These are phyloP conservation scores for Heliamphora pulchella DNA, from an alignment of 179 eudicot genomes.

Conservation along the genomic window DNA sequence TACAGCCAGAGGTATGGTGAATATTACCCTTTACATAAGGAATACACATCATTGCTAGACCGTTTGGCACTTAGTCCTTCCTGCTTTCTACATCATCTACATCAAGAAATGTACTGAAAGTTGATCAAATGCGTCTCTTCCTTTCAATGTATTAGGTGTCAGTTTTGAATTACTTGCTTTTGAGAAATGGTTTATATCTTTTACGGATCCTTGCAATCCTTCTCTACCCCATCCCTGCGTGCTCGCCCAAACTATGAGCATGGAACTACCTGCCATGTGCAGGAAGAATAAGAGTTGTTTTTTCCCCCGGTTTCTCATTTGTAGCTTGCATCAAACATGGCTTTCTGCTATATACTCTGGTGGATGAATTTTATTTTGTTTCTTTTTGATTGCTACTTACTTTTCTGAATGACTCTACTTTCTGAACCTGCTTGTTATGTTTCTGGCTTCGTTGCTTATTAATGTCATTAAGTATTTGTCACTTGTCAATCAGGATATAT, in stretches of 20 bases:
- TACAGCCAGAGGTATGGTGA: slow-evolving; percentile 64
- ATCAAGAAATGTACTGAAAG: background rate
- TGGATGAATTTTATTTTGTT: background rate
- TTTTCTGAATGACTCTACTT: background rate
- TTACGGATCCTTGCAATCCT: background rate
- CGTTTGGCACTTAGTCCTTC: background rate
- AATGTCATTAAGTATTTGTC: background rate
- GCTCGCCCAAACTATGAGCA: background rate
- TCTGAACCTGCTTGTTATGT: background rate
- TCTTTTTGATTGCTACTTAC: background rate
- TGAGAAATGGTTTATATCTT: background rate
- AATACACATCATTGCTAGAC: background rate
- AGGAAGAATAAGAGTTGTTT: background rate
- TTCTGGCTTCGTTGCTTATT: background rate
- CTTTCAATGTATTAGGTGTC: background rate
- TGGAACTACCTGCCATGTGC: background rate
- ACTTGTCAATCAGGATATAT: too few relatives aligned
- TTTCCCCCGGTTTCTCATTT: background rate
- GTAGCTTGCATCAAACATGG: background rate
- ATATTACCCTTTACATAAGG: background rate
- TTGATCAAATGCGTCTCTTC: background rate
- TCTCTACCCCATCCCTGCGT: too few relatives aligned
- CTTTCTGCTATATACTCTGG: background rate
- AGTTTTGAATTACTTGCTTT: background rate
- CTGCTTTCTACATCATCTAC: background rate